Conservation (phyloP, 345 rosid species). For the Hevea brasiliensis region DNA sequence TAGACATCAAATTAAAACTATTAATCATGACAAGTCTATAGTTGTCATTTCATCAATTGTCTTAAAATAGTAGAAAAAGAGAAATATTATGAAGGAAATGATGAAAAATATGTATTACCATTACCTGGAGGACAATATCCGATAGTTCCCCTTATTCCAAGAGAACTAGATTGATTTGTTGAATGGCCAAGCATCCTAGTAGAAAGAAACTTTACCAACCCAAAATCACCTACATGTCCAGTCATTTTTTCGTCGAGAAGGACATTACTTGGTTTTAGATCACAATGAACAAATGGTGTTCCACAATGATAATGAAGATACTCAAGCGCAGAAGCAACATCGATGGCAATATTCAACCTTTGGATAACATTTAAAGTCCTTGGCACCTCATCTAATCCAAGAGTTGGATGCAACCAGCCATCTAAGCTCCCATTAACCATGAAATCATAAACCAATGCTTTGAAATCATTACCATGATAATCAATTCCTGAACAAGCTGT, state of each 20-base stretch:
- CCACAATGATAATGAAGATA: neutral
- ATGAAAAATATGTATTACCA: neutral
- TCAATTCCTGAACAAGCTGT: conserved; percentile 3
- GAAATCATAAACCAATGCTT: neutral
- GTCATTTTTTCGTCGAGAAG: conserved; percentile 2
- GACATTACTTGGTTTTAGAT: neutral
- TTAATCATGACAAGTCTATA: too few relatives aligned
- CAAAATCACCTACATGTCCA: neutral
- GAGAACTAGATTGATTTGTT: neutral
- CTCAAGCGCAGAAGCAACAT: neutral
- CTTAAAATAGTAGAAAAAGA: too few relatives aligned
- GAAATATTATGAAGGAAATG: neutral
- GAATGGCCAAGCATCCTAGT: neutral
- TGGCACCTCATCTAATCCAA: neutral
- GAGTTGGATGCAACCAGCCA: neutral
- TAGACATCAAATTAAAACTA: too few relatives aligned
- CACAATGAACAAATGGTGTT: conserved; percentile 1
- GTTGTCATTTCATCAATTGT: too few relatives aligned
- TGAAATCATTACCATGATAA: neutral
- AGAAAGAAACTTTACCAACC: neutral
- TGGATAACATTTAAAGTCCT: neutral
- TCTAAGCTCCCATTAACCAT: conserved; percentile 1
- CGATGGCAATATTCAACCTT: neutral
- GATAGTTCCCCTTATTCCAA: neutral
- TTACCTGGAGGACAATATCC: neutral